Percentiles rank a stretch among this genome's conserved stretches.
These are phyloP conservation scores for Pichia sp. DNA, from an alignment of 1,139 yeast species.

Conservation along the genomic window DNA sequence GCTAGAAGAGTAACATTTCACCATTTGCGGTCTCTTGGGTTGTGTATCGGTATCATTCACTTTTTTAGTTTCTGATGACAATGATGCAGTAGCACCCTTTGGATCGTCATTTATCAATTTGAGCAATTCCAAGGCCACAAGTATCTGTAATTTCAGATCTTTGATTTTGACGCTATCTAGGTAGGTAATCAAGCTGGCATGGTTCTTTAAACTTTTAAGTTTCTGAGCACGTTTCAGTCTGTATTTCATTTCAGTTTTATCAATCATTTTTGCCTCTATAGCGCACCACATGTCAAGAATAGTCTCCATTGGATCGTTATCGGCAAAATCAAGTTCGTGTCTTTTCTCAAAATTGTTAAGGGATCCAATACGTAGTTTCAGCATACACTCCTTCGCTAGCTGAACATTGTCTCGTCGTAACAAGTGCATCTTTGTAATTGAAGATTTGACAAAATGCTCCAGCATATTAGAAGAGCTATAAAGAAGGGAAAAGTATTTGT, in stretches of 20 bases:
- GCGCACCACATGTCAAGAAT: background rate
- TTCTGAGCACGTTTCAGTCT: slow-evolving; percentile 8
- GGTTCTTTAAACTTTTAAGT: background rate
- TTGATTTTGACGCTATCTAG: slow-evolving; percentile 16
- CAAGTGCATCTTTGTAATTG: slow-evolving; percentile 23
- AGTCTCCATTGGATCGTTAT: background rate
- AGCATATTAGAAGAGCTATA: background rate
- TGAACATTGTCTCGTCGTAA: slow-evolving; percentile 19
- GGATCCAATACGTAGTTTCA: slow-evolving; percentile 16
- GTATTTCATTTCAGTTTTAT: slow-evolving; percentile 11
- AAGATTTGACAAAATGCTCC: slow-evolving; percentile 10
- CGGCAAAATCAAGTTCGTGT: slow-evolving; percentile 14
- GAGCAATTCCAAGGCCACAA: slow-evolving; percentile 22
- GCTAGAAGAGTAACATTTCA: slow-evolving; percentile 5
- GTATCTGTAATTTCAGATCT: slow-evolving; percentile 25
- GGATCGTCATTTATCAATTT: slow-evolving; percentile 14
- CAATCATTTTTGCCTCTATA: slow-evolving; percentile 2
- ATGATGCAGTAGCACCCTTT: too few relatives aligned
- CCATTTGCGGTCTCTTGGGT: background rate
- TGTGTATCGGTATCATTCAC: too few relatives aligned
- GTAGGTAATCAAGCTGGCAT: slow-evolving; percentile 3
- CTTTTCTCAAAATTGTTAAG: slow-evolving; percentile 19
- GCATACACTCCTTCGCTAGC: slow-evolving; percentile 17
- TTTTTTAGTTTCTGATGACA: too few relatives aligned
- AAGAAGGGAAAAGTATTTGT: slow-evolving; percentile 18